Base-by-base conservation (phyloP, 768 basidiomycete genomes). In the Tulasnella sp. region DNA sequence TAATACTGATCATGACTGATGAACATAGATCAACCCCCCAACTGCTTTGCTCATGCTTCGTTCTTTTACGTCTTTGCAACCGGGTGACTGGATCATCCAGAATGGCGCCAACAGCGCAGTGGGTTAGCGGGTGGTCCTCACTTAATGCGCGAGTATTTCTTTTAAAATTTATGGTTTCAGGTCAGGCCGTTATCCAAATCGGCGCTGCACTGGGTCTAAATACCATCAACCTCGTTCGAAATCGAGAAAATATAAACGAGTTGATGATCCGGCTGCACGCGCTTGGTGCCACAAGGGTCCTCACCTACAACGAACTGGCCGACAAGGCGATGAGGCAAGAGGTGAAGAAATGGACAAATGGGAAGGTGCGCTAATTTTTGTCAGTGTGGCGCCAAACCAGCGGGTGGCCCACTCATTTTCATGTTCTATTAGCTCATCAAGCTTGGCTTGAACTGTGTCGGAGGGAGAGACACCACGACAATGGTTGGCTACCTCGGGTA, bases 51-150 rank as follows among this genome's bases (percentile, higher is more conserved):
- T 91, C 79, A 92, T 96, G 90, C 86, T 96, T 12, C 86, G 86
- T 40, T 88, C 91, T 75, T 94, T 90, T 82, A 86, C 89, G 7
- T 79, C 85, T 42, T 86, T 94, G 58, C 78, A 87, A 71, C 84
- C 86, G 69, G 93, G 91, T 3, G 91, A 93, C 68, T 95, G 91
- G 91, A 85, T 96, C 19, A 81, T 96, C 14, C 94, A 96, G 82
- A 96, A 95, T 78, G 94, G 93, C 36, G 90, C 90, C 25, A 96
- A 96, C 79, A 91, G 91, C 79, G 91, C 92, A 25, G 93, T 93
- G 76, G 69, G 89, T 83, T 19, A 72, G 31, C 73, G 14, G n/a
- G 12, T 40, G 67, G 12, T 40, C 72, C n/a, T 19, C 15, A 25
- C 58, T 64, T 15, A 25, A 31, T 64, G 31, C 11, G 19, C 22